Percentiles rank a stretch among this genome's conserved stretches.
phyloP scores from a whole-genome alignment of 2,329 filamentous ascomycete genomes.

The Graphilbum fragrans region DNA sequence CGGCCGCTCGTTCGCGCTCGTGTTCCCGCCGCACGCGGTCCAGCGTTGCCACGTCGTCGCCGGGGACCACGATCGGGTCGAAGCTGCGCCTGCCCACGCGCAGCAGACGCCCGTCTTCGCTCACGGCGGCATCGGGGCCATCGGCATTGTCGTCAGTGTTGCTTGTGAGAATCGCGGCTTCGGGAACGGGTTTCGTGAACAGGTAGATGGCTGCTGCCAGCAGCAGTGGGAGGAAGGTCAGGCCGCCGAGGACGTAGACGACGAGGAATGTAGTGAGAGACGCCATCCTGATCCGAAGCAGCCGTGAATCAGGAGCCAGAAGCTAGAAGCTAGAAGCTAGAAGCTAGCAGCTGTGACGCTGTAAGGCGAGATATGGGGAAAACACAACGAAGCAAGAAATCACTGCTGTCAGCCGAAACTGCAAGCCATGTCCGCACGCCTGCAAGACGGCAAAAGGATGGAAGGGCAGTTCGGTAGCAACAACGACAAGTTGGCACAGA shows the following conservation, averaged over 20 bases:
- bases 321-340: too few relatives aligned
- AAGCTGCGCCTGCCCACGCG: slow-evolving; percentile 1
- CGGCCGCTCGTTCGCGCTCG: slow-evolving; percentile 17
- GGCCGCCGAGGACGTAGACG: slow-evolving; percentile 72
- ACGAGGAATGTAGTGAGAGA: slow-evolving; percentile 49
- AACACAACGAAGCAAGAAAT: too few relatives aligned
- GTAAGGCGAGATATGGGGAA: too few relatives aligned
- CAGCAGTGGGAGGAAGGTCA: slow-evolving; percentile 75
- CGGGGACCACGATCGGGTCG: slow-evolving; percentile 34
- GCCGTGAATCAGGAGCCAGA: too few relatives aligned
- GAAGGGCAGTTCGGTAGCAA: too few relatives aligned
- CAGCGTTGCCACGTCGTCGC: slow-evolving; percentile 54
- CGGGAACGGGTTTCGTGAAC: slow-evolving; percentile 52
- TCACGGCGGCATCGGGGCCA: background rate
- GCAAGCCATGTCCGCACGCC: too few relatives aligned
- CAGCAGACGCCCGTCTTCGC: background rate
- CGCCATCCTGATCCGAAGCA: too few relatives aligned
- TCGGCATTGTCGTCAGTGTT: background rate
- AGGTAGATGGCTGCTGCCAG: slow-evolving; percentile 39
- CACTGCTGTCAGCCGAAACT: too few relatives aligned
- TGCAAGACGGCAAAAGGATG: too few relatives aligned
- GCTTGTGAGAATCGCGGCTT: background rate
- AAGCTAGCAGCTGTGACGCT: too few relatives aligned
- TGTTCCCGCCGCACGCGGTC: slow-evolving; percentile 21
- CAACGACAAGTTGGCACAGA: too few relatives aligned